A percentile compares a stretch with the other conserved stretches of the same genome.
Evolutionary conservation across 2,329 filamentous ascomycete species (phyloP).

Genomic region (Nothomitra cinnamomea): DNA sequence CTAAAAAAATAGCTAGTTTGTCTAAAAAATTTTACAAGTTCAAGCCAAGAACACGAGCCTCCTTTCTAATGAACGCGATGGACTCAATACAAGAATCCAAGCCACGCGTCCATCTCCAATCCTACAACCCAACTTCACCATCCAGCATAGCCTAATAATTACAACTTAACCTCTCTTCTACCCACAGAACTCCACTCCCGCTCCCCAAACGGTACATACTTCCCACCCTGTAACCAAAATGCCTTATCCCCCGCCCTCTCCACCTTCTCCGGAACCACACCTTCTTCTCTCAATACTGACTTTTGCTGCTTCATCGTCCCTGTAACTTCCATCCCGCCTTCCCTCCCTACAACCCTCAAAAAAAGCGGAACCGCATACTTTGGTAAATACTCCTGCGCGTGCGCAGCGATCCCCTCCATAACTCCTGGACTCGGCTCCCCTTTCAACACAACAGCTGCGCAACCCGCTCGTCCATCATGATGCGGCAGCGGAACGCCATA

Average conservation of each 20-base stretch:
- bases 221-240: constrained; percentile 48
- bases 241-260: constrained; percentile 27
- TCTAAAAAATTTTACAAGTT: too few relatives aligned
- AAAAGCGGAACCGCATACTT: constrained; percentile 65
- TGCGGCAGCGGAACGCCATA: constrained; percentile 67
- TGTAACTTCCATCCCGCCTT: constrained; percentile 47
- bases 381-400: constrained; percentile 43
- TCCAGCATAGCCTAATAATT: neutral
- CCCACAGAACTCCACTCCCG: constrained; percentile 53
- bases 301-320: constrained; percentile 88
- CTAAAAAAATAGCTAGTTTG: too few relatives aligned
- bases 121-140: too few relatives aligned
- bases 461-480: constrained; percentile 73
- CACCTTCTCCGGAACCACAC: constrained; percentile 48
- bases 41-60: too few relatives aligned
- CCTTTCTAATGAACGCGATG: too few relatives aligned
- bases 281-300: constrained; percentile 49
- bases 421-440: constrained; percentile 22
- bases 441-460: constrained; percentile 48
- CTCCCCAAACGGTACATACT: constrained; percentile 50
- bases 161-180: constrained; percentile 50
- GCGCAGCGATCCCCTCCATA: constrained; percentile 42
- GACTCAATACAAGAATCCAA: too few relatives aligned
- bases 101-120: too few relatives aligned
- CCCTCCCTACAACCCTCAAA: constrained; percentile 36